Percentiles rank a stretch among this genome's conserved stretches.
These are phyloP conservation scores for Colletotrichum siamense DNA, from an alignment of 2,329 filamentous ascomycete genomes.

Conservation along the genomic window DNA sequence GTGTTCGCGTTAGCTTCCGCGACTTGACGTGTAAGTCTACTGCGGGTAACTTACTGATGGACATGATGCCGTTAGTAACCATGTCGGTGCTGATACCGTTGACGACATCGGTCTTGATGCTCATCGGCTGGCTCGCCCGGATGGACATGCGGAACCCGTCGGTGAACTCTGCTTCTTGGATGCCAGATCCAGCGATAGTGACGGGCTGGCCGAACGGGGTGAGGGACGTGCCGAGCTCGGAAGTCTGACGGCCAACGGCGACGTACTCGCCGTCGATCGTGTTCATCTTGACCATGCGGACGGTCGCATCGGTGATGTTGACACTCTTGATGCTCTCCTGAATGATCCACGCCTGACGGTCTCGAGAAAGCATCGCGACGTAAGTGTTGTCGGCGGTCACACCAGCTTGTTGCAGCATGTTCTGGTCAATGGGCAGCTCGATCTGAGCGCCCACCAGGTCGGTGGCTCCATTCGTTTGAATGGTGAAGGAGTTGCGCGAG, in stretches of 20 bases:
- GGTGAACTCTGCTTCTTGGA: slow-evolving; percentile 26
- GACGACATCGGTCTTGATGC: slow-evolving; percentile 24
- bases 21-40: neutral
- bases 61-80: slow-evolving; percentile 23
- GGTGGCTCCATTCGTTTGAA: slow-evolving; percentile 25
- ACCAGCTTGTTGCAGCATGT: slow-evolving; percentile 19
- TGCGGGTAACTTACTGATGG: slow-evolving; percentile 14
- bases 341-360: slow-evolving; percentile 26
- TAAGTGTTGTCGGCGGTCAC: slow-evolving; percentile 26
- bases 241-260: slow-evolving; percentile 24
- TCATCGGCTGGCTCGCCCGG: slow-evolving; percentile 26
- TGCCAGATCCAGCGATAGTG: slow-evolving; percentile 24
- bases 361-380: slow-evolving; percentile 24
- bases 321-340: slow-evolving; percentile 25
- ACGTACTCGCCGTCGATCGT: slow-evolving; percentile 26
- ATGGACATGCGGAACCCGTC: slow-evolving; percentile 28
- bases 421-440: slow-evolving; percentile 25
- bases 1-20: neutral
- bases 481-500: slow-evolving; percentile 25
- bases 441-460: slow-evolving; percentile 26
- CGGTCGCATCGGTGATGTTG: slow-evolving; percentile 26
- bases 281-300: slow-evolving; percentile 26
- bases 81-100: slow-evolving; percentile 26
- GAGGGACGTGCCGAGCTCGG: slow-evolving; percentile 23
- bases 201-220: slow-evolving; percentile 25